Conservation (phyloP, 768 basidiomycete species). For the Boletus subparvulus region DNA sequence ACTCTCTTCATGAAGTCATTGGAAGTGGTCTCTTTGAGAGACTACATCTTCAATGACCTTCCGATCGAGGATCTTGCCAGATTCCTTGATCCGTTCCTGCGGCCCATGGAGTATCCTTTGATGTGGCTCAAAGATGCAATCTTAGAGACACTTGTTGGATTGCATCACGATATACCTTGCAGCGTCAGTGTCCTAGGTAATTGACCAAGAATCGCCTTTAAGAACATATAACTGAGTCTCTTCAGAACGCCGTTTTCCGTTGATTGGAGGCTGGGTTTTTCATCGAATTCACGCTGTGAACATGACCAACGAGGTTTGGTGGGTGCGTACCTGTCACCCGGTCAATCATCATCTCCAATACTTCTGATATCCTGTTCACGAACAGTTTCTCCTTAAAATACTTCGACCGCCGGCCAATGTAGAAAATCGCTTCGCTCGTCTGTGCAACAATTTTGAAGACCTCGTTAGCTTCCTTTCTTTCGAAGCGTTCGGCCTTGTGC, state of each 20-base stretch:
- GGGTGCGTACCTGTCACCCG: slow-evolving; percentile 18
- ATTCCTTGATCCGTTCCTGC: slow-evolving; percentile 6
- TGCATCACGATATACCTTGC: slow-evolving; percentile 2
- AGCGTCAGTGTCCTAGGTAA: slow-evolving; percentile 8
- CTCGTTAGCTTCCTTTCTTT: slow-evolving; percentile 27
- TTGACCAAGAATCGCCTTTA: not conserved
- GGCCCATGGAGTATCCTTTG: slow-evolving; percentile 14
- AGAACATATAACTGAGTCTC: not conserved
- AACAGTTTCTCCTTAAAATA: slow-evolving; percentile 1
- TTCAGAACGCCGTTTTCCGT: slow-evolving; percentile 16
- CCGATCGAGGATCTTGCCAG: slow-evolving; percentile 19
- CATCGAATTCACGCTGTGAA: slow-evolving; percentile 16
- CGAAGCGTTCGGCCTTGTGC: slow-evolving; percentile 18
- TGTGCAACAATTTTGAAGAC: slow-evolving; percentile 32
- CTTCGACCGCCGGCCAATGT: slow-evolving; percentile 14
- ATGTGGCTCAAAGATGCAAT: slow-evolving; percentile 29
- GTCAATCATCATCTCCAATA: not conserved
- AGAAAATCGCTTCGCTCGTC: slow-evolving; percentile 31
- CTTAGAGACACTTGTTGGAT: slow-evolving; percentile 19
- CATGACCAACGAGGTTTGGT: slow-evolving; percentile 33
- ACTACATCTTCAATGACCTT: slow-evolving; percentile 33
- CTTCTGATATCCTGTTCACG: not conserved
- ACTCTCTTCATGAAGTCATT: slow-evolving; percentile 26
- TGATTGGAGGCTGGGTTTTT: slow-evolving; percentile 34
- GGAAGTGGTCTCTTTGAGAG: slow-evolving; percentile 32